A percentile compares a stretch with the other conserved stretches of the same genome.
These are phyloP conservation scores for Pseudogymnoascus pannorum DNA, from an alignment of 2,329 filamentous ascomycete genomes.

Conservation along the genomic window DNA sequence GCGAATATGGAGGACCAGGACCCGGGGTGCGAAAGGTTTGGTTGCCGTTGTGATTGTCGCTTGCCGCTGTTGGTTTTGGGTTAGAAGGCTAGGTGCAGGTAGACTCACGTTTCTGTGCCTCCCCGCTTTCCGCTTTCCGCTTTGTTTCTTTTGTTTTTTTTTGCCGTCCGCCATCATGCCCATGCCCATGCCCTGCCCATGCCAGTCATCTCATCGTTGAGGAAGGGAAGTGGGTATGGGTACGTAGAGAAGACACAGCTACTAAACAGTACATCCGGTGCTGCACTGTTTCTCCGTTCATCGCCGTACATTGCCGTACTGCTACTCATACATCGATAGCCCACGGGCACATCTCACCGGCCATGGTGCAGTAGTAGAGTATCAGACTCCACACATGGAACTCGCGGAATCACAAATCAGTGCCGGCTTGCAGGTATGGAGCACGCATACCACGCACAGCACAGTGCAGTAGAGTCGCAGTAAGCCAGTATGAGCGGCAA, in stretches of 20 bases:
- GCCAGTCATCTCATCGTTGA: neutral
- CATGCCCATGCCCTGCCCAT: no score
- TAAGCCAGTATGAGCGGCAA: neutral
- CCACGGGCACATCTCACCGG: neutral
- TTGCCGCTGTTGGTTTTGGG: neutral
- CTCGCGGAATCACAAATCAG: conserved; percentile 1
- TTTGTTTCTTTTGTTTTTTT: neutral
- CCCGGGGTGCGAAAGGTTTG: neutral
- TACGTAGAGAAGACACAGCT: no score
- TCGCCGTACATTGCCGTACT: neutral
- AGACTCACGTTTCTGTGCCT: neutral
- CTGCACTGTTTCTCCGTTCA: neutral
- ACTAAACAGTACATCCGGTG: no score
- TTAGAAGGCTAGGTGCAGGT: neutral
- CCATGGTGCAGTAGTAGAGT: conserved; percentile 4
- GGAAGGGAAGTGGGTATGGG: neutral
- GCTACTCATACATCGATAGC: neutral
- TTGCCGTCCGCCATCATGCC: neutral
- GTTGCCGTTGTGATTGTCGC: conserved; percentile 4
- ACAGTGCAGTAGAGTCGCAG: neutral
- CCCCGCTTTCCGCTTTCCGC: neutral
- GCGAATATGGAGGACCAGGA: neutral
- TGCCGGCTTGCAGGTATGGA: neutral
- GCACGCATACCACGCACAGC: neutral
- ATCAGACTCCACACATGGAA: conserved; percentile 2